A percentile compares a stretch with the other conserved stretches of the same genome.
phyloP scores from a whole-genome alignment of 139 green algal genomes.

The Tetraselmis striata region DNA sequence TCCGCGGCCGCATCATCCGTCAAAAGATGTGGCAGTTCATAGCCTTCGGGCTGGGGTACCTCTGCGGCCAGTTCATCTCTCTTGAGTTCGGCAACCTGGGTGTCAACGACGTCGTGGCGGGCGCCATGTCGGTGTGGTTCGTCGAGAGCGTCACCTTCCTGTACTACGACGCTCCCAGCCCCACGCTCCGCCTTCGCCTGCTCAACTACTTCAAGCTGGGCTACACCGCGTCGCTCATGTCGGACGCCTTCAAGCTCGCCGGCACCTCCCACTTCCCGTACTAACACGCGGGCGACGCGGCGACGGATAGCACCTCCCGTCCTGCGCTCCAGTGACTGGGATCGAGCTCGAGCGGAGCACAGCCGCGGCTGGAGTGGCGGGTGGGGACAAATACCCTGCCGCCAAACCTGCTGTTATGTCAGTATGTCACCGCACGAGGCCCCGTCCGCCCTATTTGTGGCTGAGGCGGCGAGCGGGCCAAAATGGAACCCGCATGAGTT shows the following conservation, averaged over 20 bases:
- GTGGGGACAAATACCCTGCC: no score
- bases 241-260: slow-evolving; percentile 58
- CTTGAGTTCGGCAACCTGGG: slow-evolving; percentile 58
- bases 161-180: slow-evolving; percentile 25
- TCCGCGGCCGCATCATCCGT: neutral
- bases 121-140: slow-evolving; percentile 45
- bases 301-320: no score
- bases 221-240: slow-evolving; percentile 37
- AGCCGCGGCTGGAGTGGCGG: no score
- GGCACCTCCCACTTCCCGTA: no score
- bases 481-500: no score
- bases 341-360: no score
- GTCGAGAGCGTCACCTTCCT: slow-evolving; percentile 34
- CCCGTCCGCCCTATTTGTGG: no score
- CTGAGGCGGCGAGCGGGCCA: no score
- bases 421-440: no score
- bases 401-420: no score
- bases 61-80: slow-evolving; percentile 46
- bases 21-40: slow-evolving; percentile 9
- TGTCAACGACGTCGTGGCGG: slow-evolving; percentile 64
- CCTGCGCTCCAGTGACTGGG: no score
- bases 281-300: no score
- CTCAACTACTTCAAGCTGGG: slow-evolving; percentile 62
- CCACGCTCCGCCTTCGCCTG: slow-evolving; percentile 33
- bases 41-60: slow-evolving; percentile 32